These are phyloP conservation scores for Candida insectalens DNA, from an alignment of 805 yeast genomes.

Conservation along the genomic window DNA sequence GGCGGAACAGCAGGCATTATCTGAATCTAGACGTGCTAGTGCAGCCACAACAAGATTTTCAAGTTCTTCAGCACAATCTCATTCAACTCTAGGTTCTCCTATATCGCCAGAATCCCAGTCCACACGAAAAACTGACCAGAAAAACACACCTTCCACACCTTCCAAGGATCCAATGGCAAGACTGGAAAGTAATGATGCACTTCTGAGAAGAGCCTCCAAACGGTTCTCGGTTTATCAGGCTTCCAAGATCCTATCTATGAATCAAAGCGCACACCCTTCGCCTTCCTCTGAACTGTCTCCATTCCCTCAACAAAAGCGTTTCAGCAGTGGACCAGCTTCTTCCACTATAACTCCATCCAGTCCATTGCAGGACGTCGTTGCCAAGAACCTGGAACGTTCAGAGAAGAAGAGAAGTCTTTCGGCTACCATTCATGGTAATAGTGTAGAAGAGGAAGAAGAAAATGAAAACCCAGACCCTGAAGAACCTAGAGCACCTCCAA, in stretches of 20 bases:
- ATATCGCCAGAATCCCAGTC: not conserved
- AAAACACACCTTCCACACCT: not conserved
- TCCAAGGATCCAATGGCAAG: slow-evolving; percentile 56
- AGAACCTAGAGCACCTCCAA: not conserved
- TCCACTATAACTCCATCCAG: not conserved
- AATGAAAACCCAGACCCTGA: not conserved
- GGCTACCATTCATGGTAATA: not conserved
- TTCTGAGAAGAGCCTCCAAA: slow-evolving; percentile 89
- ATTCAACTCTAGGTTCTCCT: not conserved
- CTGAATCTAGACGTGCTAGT: not conserved
- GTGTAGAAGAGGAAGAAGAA: not conserved
- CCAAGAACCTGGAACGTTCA: slow-evolving; percentile 16
- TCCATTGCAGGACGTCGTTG: slow-evolving; percentile 14
- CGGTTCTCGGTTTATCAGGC: slow-evolving; percentile 86
- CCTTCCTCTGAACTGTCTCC: slow-evolving; percentile 1
- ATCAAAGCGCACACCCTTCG: slow-evolving; percentile 3
- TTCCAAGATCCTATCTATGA: slow-evolving; percentile 21
- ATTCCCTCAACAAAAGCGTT: too few relatives aligned
- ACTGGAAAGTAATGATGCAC: slow-evolving; percentile 70
- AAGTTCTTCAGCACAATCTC: not conserved
- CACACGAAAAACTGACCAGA: not conserved
- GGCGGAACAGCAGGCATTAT: slow-evolving; percentile 22
- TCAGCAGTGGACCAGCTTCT: too few relatives aligned
- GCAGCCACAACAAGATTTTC: not conserved
- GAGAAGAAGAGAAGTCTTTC: slow-evolving; percentile 12